Percentiles rank a stretch among this genome's conserved stretches.
Conservation (phyloP, 1,139 yeast genomes). For the Groenewaldozyma sp. region DNA sequence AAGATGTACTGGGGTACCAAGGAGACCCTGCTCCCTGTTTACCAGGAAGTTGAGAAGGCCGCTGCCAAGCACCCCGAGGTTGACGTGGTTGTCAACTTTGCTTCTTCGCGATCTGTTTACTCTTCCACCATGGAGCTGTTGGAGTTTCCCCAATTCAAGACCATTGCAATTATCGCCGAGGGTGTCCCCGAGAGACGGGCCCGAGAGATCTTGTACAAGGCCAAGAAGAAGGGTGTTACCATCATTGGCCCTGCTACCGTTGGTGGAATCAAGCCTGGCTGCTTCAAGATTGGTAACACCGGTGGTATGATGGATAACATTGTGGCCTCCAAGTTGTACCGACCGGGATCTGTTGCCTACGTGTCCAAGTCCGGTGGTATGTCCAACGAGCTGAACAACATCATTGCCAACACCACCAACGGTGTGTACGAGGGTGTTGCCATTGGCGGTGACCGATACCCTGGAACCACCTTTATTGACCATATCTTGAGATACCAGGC, state of each 20-base stretch:
- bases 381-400: constrained; percentile 42
- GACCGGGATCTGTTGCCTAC: constrained; percentile 41
- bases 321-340: constrained; percentile 40
- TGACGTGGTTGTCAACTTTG: constrained; percentile 41
- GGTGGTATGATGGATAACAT: constrained; percentile 45
- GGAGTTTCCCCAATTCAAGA: constrained; percentile 38
- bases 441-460: constrained; percentile 41
- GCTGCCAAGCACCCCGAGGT: constrained; percentile 39
- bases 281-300: constrained; percentile 42
- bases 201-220: constrained; percentile 37
- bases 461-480: constrained; percentile 42
- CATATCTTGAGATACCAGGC: constrained; percentile 38
- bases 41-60: constrained; percentile 36
- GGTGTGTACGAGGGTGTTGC: constrained; percentile 43
- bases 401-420: constrained; percentile 37
- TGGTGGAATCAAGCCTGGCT: constrained; percentile 42
- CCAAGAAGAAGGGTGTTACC: constrained; percentile 37
- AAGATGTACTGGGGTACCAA: constrained; percentile 44
- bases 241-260: constrained; percentile 43
- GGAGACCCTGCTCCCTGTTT: constrained; percentile 38
- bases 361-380: constrained; percentile 42
- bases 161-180: constrained; percentile 41
- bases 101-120: constrained; percentile 39
- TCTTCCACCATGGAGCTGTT: constrained; percentile 40
- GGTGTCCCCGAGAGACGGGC: constrained; percentile 44